Evolutionary conservation across 805 yeast genomes (phyloP), one percentile per base, ranked within the genome.

Genomic region (Komagataella pseudopastoris): DNA sequence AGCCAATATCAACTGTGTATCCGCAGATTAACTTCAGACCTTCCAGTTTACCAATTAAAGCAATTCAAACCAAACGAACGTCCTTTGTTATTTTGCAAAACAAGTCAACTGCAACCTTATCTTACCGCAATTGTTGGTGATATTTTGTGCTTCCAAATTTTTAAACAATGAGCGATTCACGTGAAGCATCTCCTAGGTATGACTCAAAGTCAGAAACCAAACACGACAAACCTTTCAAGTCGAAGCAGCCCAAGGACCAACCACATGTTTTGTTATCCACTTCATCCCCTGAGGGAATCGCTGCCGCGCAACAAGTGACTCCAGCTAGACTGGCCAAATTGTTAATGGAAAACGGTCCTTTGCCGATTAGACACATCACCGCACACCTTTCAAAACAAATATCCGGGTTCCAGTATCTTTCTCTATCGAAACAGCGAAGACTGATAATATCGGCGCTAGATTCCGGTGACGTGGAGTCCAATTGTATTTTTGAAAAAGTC

Each of bases 281-380:
- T 0, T 83, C 90, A 45, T 84, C 93, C 5, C 95, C 96, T 0
- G 87, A 82, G 54, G 96, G 95, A 1, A 76, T 88, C 49, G 90
- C 88, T 6, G 93, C 93, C 6, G 96, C 96, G 3, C 76, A 85
- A 48, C 78, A 83, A 58, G 89, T 89, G 23, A 88, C 96, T 0
- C 85, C 96, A 6, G 78, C 82, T 50, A 76, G 88, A 58, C 70
- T 89, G 52, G 87, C 95, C 20, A 75, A 75, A 39, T 67, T 90
- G 51, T 71, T 89, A 52, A 67, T 80, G 46, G 66, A 76, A 44
- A 85, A 85, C 55, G 96, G 96, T 6, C 96, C 96, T 1, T 68
- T 88, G 56, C 95, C 97, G 7, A 90, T 90, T 55, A 80, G 97
- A 56, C 90, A 86, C 64, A 83, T 90, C 56, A 90, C 96, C 2